Evolutionary conservation across 2,329 filamentous ascomycete species (phyloP), one percentile per base, ranked within the genome.

Genomic region (Acarospora socialis): DNA sequence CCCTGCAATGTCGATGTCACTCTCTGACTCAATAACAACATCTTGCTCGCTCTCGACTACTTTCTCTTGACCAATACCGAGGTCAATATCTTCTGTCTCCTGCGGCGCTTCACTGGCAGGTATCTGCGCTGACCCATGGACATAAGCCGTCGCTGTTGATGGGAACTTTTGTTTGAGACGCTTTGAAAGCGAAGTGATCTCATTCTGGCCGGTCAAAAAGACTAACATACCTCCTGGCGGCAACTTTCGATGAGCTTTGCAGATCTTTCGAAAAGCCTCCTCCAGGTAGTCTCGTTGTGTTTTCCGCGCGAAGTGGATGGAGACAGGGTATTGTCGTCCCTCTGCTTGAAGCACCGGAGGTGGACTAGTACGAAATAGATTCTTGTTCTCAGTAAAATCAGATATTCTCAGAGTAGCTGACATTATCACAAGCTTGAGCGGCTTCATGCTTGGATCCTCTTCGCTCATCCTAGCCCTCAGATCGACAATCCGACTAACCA

Each of bases 351-450:
- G 66, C 1, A 95, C 70, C 0, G 86, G 87, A 0, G 90, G 90
- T 3, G 81, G 68, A 0, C 61, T 61, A 25, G 62, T 66, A 3
- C 75, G 63, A 54, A 98, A 98, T 0, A 98, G 63, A 10, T 68
- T 75, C 6, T 71, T 60, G 48, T 98, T 95, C 49, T 83, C 71
- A 0, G 82, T 83, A 45, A 98, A 81, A 49, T 95, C 87, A 8
- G 83, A 81, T 27, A 95, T 81, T 37, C 84, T 70, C 20, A 98
- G 64, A 2, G 90, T 98, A 25, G 90, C 90, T 37, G 87, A 95
- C 92, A 98, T 98, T 57, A 98, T 92, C 37, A 98, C 73, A 6
- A 98, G 67, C 56, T 95, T 98, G 32, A 98, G 57, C 0, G 86
- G 84, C 42, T 75, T 77, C 17, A 80, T 59, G 1, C 70, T 69